Percentiles rank a stretch among this genome's conserved stretches.
phyloP scores from a whole-genome alignment of 2,329 filamentous ascomycete genomes.

The Zymoseptoria passerinii region DNA sequence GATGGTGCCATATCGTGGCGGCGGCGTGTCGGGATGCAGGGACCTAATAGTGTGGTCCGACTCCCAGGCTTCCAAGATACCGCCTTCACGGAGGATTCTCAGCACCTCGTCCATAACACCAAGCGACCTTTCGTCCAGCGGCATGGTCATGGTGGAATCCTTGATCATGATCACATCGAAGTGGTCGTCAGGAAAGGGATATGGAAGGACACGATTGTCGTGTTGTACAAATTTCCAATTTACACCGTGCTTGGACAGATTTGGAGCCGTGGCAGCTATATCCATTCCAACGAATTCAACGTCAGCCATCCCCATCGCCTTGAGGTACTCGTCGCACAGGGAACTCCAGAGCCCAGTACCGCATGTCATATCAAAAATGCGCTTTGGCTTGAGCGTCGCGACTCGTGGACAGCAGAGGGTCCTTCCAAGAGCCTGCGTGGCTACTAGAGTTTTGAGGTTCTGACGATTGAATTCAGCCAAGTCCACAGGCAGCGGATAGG shows the following conservation, averaged over 20 bases:
- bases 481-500: conserved; percentile 84
- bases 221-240: conserved; percentile 85
- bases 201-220: conserved; percentile 65
- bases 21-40: conserved; percentile 67
- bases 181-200: conserved; percentile 69
- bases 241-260: conserved; percentile 62
- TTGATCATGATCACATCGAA: conserved; percentile 89
- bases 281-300: conserved; percentile 78
- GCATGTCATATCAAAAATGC: conserved; percentile 79
- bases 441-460: conserved; percentile 70
- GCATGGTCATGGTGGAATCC: conserved; percentile 64
- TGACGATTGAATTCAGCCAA: conserved; percentile 81
- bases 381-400: conserved; percentile 58
- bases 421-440: conserved; percentile 71
- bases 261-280: conserved; percentile 62
- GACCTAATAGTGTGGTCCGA: conserved; percentile 77
- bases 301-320: conserved; percentile 55
- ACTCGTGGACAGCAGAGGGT: conserved; percentile 67
- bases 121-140: conserved; percentile 47
- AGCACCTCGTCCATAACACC: conserved; percentile 63
- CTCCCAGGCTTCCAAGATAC: conserved; percentile 81
- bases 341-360: conserved; percentile 85
- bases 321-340: conserved; percentile 74
- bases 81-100: conserved; percentile 67
- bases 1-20: conserved; percentile 47